Evolutionary conservation across 2,329 filamentous ascomycete species (phyloP), one percentile per base, ranked within the genome.

Genomic region (Catunica adiposa): DNA sequence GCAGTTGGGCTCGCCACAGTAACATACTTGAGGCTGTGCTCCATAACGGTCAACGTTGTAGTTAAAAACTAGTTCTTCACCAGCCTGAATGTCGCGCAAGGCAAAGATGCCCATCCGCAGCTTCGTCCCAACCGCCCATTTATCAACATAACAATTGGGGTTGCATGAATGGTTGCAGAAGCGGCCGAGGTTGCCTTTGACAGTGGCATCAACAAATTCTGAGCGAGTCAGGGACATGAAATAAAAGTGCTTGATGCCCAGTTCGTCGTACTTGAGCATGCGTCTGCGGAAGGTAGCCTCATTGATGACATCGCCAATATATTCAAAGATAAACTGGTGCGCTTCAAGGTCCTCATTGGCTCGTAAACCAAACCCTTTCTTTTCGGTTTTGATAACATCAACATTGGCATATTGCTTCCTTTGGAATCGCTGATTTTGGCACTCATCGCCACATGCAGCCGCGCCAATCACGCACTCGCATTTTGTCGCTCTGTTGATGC

Each of bases 161-260:
- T 92, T 95, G 76, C 92, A 98, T 7, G 92, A 97, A 68, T 98
- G 92, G 65, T 98, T 98, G 78, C 92, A 98, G 66, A 98, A 98
- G 29, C 92, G 83, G 53, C 89, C 92, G 4, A 98, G 78, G 62
- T 97, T 97, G 53, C 92, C 92, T 67, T 88, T 94, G 66, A 92
- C 94, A 8, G 92, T 98, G 22, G 92, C 92, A 70, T 98, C 92
- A 58, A 98, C 89, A 65, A 97, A 98, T 68, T 97, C 92, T 64
- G 83, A 86, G 68, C 94, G 94, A 65, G 82, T 94, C 60, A 98
- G 81, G 26, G 92, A 97, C 92, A 98, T 98, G 73, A 98, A 98
- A 70, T 98, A 98, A 68, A 98, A 98, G 70, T 98, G 92, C 68
- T 94, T 95, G 75, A 98, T 96, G 59, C 89, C 89, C 67, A 97